phyloP scores from a whole-genome alignment of 177 flowering plant species.

The Vitis hybrid region DNA sequence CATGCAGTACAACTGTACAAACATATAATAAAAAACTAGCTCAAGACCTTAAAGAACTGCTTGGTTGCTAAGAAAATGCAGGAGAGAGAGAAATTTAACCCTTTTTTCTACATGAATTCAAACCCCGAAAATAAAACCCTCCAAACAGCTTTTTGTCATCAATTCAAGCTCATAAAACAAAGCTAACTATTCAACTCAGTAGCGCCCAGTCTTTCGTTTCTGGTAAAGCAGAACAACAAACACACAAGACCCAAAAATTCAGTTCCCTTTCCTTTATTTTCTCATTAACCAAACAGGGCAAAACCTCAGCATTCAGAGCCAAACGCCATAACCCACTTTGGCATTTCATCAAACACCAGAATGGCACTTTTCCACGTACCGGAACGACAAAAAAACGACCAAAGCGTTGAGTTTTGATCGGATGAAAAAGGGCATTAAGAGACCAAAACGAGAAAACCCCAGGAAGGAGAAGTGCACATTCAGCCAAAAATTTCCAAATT shows the following conservation, averaged over 20 bases:
- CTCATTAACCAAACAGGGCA: not conserved
- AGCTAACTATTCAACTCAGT: not conserved
- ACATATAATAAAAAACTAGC: no score
- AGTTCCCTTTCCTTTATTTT: not conserved
- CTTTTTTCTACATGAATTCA: no score
- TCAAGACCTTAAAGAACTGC: no score
- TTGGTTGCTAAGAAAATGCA: no score
- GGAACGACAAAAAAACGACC: no score
- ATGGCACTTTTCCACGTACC: no score
- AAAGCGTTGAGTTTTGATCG: no score
- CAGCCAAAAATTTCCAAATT: not conserved
- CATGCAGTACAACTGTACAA: no score
- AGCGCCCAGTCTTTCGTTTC: no score
- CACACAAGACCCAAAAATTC: not conserved
- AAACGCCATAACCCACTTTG: not conserved
- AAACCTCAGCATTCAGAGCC: not conserved
- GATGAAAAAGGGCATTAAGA: not conserved
- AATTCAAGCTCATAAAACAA: no score
- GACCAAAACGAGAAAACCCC: not conserved
- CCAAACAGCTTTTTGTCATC: not conserved
- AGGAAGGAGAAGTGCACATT: not conserved
- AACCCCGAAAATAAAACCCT: not conserved
- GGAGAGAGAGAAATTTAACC: no score
- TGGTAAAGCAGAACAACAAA: not conserved
- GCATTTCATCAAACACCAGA: constrained; percentile 11